phyloP scores from a whole-genome alignment of 1,284 basidiomycete genomes.

The Trametes hirsuta region DNA sequence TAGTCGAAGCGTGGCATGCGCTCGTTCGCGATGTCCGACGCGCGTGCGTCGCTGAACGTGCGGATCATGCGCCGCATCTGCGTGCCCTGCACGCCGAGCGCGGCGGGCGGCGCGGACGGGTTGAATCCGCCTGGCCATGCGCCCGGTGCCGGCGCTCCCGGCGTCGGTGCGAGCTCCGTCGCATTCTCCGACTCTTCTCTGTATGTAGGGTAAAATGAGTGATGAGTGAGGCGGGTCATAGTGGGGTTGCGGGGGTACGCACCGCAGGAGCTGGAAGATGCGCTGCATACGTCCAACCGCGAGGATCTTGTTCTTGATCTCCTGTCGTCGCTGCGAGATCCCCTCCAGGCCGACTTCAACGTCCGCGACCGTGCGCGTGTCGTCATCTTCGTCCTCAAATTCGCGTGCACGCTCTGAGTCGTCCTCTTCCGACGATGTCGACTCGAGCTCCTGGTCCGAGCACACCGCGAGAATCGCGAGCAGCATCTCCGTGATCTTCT shows the following conservation, averaged over 20 bases:
- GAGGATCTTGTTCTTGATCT: conserved; percentile 96
- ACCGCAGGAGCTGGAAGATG: conserved; percentile 89
- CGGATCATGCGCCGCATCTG: conserved; percentile 83
- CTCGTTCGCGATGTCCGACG: conserved; percentile 93
- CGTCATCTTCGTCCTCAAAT: conserved; percentile 36
- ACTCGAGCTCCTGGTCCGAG: conserved; percentile 91
- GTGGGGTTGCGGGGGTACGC: conserved; percentile 28
- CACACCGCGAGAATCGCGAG: conserved; percentile 94
- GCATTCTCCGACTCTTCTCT: conserved; percentile 96
- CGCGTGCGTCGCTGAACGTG: conserved; percentile 94
- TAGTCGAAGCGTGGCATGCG: conserved; percentile 73
- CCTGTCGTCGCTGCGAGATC: conserved; percentile 57
- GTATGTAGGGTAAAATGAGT: conserved; percentile 11
- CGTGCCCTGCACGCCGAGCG: conserved; percentile 57
- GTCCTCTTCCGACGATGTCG: conserved; percentile 46
- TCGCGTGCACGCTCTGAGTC: conserved; percentile 30
- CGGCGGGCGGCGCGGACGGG: conserved; percentile 52
- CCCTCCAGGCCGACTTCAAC: conserved; percentile 46
- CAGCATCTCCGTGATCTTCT: conserved; percentile 98
- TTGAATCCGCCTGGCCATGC: conserved; percentile 44
- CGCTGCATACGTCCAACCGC: conserved; percentile 93
- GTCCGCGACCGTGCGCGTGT: conserved; percentile 39
- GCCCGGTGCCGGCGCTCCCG: conserved; percentile 48
- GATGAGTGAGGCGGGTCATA: background rate
- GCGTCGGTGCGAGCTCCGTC: conserved; percentile 67